Evolutionary conservation across 164 flowering plant genomes (phyloP), one percentile per base, ranked within the genome.

Genomic region (Dillenia turbinata): DNA sequence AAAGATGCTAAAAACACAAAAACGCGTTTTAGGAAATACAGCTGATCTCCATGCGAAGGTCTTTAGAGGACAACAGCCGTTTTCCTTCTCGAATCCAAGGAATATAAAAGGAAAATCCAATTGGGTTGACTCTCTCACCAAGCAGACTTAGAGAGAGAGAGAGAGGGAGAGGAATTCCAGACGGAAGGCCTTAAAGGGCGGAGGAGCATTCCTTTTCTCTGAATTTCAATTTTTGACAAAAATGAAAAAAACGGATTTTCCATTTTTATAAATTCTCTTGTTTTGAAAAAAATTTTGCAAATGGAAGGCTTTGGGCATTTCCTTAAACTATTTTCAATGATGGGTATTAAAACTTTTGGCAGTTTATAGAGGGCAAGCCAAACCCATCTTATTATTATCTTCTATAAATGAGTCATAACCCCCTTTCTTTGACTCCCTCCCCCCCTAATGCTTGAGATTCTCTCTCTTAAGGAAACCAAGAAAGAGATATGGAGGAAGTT

Each of bases 401-500:
- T 67, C 75, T 75, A 68, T 76, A 78, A 69, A 72, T 71, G 12
- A 49, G 49, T 51, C 75, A 52, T 17, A 50, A 14, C 47, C 43
- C 69, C 68, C 56, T 49, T 61, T 26, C n/a, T 22, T 9, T 0
- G 60, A 55, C 22, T 56, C 66, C 71, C 59, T 9, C 10, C 15
- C 51, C 54, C 24, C 47, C 16, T 0, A 6, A 6, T 9, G 8
- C 65, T n/a, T 49, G 19, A 9, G 22, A 19, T 1, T 52, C 40
- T 51, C 10, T 10, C 44, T 13, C 24, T 7, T 9, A 17, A 6
- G 45, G 17, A 55, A 24, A 78, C 40, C 6, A 6, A 33, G 40
- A 33, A 33, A 33, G 40, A 33, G 40, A 33, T 5, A 33, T 81
- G 79, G 81, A 71, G 24, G 81, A 81, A 1, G 53, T 82, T 48